A percentile compares a stretch with the other conserved stretches of the same genome.
Evolutionary conservation across 2,329 filamentous ascomycete species (phyloP).

Genomic region (Plectosphaerella plurivora): DNA sequence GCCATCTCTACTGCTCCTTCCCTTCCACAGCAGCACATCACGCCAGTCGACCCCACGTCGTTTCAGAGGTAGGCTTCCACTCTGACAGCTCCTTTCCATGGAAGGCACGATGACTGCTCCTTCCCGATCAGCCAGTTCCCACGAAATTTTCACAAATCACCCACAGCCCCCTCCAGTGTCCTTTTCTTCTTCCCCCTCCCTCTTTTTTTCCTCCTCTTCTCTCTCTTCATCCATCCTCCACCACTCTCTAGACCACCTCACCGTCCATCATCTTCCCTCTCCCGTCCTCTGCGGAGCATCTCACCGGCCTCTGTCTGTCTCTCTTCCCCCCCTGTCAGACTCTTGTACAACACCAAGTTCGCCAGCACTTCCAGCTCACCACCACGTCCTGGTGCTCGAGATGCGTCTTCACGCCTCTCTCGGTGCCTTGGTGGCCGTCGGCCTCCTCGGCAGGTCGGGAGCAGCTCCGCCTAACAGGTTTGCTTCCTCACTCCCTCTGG

Average conservation of each 20-base stretch:
- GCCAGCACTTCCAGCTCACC: conserved; percentile 5
- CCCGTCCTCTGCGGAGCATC: background rate
- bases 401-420: conserved; percentile 34
- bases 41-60: too few species aligned
- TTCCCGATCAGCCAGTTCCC: too few species aligned
- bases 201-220: conserved; percentile 8
- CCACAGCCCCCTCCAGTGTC: conserved; percentile 5
- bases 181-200: conserved; percentile 7
- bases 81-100: too few species aligned
- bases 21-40: too few species aligned
- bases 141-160: background rate
- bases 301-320: background rate
- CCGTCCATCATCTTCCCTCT: conserved; percentile 2
- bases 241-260: conserved; percentile 1
- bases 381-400: conserved; percentile 15
- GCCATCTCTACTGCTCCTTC: too few species aligned
- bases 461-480: conserved; percentile 30
- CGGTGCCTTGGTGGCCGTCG: conserved; percentile 27
- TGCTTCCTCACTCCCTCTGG: background rate
- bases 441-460: conserved; percentile 24
- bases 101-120: too few species aligned
- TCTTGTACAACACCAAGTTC: background rate
- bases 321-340: background rate
- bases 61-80: too few species aligned
- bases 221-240: conserved; percentile 4